Evolutionary conservation across 2,329 filamentous ascomycete species (phyloP).

Genomic region (Epichloe sp.): DNA sequence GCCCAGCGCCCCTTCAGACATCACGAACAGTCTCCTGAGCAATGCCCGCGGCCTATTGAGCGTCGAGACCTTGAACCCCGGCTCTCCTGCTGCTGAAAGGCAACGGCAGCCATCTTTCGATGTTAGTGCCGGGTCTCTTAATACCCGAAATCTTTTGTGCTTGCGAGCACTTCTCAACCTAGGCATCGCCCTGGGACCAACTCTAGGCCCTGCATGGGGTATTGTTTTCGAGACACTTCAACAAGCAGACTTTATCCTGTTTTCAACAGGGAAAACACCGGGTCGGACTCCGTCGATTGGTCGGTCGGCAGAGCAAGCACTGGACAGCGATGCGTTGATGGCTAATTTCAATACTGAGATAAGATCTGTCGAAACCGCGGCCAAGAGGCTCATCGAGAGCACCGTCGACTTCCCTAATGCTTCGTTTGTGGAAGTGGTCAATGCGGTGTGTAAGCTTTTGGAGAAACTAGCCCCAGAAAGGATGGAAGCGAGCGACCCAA

Average conservation of each 20-base stretch:
- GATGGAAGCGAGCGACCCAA: slow-evolving; percentile 7
- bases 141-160: slow-evolving; percentile 81
- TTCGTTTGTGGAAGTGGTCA: slow-evolving; percentile 65
- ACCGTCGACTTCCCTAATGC: slow-evolving; percentile 80
- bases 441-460: slow-evolving; percentile 61
- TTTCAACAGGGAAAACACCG: slow-evolving; percentile 43
- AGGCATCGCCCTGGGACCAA: slow-evolving; percentile 86
- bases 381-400: slow-evolving; percentile 76
- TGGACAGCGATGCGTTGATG: slow-evolving; percentile 37
- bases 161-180: slow-evolving; percentile 85
- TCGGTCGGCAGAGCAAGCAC: slow-evolving; percentile 31
- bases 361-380: slow-evolving; percentile 77
- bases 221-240: slow-evolving; percentile 88
- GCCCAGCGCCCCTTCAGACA: slow-evolving; percentile 34
- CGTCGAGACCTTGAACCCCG: slow-evolving; percentile 54
- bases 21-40: slow-evolving; percentile 44
- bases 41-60: slow-evolving; percentile 62
- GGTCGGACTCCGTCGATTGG: slow-evolving; percentile 36
- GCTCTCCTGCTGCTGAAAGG: slow-evolving; percentile 43
- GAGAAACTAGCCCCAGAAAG: slow-evolving; percentile 22
- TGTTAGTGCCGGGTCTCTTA: slow-evolving; percentile 43
- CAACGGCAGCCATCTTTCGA: slow-evolving; percentile 48
- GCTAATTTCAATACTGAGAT: slow-evolving; percentile 69
- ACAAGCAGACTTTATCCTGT: slow-evolving; percentile 80
- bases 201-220: slow-evolving; percentile 70